These are phyloP conservation scores for Ascobolus immersus DNA, from an alignment of 495 filamentous ascomycete species.

Conservation along the genomic window DNA sequence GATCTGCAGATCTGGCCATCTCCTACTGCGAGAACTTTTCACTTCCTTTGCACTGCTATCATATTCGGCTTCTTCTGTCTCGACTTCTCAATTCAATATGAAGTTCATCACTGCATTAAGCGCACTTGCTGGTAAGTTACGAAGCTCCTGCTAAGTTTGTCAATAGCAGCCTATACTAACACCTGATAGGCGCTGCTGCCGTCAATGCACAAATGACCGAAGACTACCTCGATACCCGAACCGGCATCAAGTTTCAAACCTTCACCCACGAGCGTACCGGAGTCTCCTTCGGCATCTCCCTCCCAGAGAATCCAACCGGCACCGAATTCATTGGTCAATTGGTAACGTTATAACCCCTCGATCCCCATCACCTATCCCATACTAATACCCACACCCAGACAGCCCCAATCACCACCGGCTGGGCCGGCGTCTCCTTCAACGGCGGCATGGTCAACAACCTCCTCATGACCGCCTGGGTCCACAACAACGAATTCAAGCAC, in stretches of 20 bases:
- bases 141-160: too few species aligned
- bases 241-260: neutral
- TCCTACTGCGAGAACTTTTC: too few species aligned
- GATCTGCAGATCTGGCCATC: too few species aligned
- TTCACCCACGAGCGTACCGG: neutral
- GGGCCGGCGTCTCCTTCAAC: slow-evolving; percentile 12
- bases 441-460: slow-evolving; percentile 19
- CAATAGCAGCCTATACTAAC: too few species aligned
- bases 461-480: slow-evolving; percentile 18
- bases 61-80: too few species aligned
- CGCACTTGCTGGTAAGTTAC: too few species aligned
- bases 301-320: slow-evolving; percentile 15
- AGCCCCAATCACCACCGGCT: slow-evolving; percentile 13
- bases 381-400: slow-evolving; percentile 1
- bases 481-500: slow-evolving; percentile 15
- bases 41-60: too few species aligned
- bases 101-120: too few species aligned
- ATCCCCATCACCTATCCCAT: neutral
- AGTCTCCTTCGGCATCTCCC: slow-evolving; percentile 17
- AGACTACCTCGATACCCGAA: neutral
- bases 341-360: neutral
- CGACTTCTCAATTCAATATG: too few species aligned
- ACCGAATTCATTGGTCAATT: slow-evolving; percentile 22
- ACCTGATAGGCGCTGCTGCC: too few species aligned
- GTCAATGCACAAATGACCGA: neutral